These are phyloP conservation scores for Penicillium diatomitis DNA, from an alignment of 495 filamentous ascomycete genomes.

Conservation along the genomic window DNA sequence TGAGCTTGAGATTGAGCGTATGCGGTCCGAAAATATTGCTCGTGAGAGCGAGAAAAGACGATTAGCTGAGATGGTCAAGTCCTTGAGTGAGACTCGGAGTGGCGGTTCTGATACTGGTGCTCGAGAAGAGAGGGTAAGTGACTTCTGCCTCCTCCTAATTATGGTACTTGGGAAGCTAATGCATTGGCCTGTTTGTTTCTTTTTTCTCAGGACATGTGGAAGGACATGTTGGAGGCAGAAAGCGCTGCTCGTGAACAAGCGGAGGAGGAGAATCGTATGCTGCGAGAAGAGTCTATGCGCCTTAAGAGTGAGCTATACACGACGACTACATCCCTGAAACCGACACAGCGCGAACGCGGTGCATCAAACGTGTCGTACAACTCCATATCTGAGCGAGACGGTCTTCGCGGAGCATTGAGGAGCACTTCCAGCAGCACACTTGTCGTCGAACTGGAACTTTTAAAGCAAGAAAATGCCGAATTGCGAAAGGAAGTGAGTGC, in stretches of 20 bases:
- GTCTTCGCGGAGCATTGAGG: conserved; percentile 42
- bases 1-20: conserved; percentile 70
- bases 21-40: conserved; percentile 63
- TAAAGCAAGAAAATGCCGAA: conserved; percentile 88
- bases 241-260: conserved; percentile 81
- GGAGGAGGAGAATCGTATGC: conserved; percentile 75
- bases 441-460: conserved; percentile 62
- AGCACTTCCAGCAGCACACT: conserved; percentile 58
- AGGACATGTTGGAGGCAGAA: conserved; percentile 91
- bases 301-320: conserved; percentile 55
- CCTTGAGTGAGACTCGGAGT: conserved; percentile 54
- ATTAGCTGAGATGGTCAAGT: conserved; percentile 68
- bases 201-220: conserved; percentile 64
- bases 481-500: conserved; percentile 85
- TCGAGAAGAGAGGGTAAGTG: conserved; percentile 66
- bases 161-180: background rate
- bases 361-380: conserved; percentile 53
- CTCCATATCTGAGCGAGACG: conserved; percentile 50
- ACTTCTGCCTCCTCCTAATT: background rate
- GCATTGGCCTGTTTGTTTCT: background rate
- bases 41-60: conserved; percentile 74
- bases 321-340: conserved; percentile 11
- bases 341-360: conserved; percentile 45
- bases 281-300: conserved; percentile 76
- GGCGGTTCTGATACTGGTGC: conserved; percentile 60